Conservation (phyloP, 106 monocot species). For the Dendrobium chrysotoxum region DNA sequence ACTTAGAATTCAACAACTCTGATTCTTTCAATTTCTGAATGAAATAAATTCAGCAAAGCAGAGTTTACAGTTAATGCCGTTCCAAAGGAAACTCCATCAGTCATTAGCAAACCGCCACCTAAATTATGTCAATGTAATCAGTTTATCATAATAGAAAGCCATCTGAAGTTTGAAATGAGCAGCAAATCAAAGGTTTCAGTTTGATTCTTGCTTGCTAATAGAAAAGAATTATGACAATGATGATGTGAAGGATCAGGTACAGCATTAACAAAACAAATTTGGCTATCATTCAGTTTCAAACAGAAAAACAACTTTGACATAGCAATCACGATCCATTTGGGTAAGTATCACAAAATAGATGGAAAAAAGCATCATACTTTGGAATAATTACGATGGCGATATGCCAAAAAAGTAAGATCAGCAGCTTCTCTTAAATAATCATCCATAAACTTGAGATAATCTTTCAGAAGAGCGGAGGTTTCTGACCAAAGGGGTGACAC, state of each 20-base stretch:
- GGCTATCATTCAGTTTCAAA: not conserved
- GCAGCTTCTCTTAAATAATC: constrained; percentile 90
- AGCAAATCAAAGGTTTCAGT: not conserved
- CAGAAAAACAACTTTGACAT: not conserved
- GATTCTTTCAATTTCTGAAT: not conserved
- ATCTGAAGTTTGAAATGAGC: not conserved
- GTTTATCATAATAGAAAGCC: not conserved
- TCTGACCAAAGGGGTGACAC: constrained; percentile 56
- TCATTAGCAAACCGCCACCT: not conserved
- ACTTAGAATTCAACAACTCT: not conserved
- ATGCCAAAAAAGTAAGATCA: constrained; percentile 91
- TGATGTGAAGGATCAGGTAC: not conserved
- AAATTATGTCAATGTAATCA: not conserved
- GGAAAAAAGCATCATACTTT: constrained; percentile 31
- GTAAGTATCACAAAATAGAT: not conserved
- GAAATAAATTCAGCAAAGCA: not conserved
- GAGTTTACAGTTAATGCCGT: not conserved
- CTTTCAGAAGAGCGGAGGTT: constrained; percentile 49
- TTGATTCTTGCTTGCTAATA: not conserved
- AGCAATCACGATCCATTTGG: not conserved
- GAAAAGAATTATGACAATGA: not conserved
- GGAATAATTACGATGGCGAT: constrained; percentile 87
- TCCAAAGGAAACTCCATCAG: not conserved
- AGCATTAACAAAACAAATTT: not conserved
- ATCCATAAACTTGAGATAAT: constrained; percentile 96